phyloP scores from a whole-genome alignment of 345 rosid species.

The thale cress (Arabidopsis thaliana) region DNA sequence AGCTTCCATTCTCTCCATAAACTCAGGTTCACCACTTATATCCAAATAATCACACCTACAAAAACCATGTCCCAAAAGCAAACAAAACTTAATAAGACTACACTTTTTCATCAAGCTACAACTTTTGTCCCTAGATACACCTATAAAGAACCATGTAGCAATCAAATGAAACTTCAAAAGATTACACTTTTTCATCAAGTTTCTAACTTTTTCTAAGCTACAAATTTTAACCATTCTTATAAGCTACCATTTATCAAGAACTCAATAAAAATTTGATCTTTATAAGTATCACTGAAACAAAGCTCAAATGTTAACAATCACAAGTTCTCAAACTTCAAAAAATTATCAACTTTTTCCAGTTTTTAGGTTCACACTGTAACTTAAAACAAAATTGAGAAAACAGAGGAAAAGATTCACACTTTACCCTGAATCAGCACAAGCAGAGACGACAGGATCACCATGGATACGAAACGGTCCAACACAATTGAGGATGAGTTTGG shows the following conservation, averaged over 20 bases:
- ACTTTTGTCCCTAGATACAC: too few species aligned
- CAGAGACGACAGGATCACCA: slow-evolving; percentile 84
- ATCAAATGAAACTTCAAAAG: too few species aligned
- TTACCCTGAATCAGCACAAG: slow-evolving; percentile 79
- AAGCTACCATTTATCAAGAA: background rate
- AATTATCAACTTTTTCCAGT: background rate
- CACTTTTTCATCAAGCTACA: slow-evolving; percentile 14
- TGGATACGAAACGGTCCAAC: slow-evolving; percentile 84
- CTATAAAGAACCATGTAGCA: too few species aligned
- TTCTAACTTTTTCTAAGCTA: too few species aligned
- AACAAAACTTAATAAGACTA: slow-evolving; percentile 3
- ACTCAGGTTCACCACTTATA: slow-evolving; percentile 93
- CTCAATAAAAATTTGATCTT: slow-evolving; percentile 12
- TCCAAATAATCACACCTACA: slow-evolving; percentile 87
- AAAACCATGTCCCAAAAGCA: background rate
- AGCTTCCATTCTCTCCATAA: slow-evolving; percentile 83
- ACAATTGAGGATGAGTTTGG: slow-evolving; percentile 81
- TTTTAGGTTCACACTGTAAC: slow-evolving; percentile 2
- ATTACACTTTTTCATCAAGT: too few species aligned
- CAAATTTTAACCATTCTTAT: too few species aligned
- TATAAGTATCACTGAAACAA: background rate
- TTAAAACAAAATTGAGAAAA: background rate
- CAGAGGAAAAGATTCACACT: background rate
- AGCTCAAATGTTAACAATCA: too few species aligned
- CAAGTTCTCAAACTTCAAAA: background rate